Conservation (phyloP, 164 flowering plant genomes). For the Piper longum region DNA sequence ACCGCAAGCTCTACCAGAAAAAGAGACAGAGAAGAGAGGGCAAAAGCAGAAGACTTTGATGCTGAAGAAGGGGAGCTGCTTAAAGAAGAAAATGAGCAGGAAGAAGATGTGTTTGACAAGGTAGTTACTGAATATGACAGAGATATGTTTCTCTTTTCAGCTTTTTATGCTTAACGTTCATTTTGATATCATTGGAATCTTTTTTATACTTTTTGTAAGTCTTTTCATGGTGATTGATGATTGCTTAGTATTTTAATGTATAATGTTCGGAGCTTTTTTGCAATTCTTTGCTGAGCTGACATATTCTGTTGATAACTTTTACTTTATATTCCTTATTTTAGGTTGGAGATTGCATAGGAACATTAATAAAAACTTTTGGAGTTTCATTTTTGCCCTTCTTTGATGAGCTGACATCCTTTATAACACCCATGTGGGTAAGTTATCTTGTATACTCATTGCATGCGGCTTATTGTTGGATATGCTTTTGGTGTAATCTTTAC, state of each 20-base stretch:
- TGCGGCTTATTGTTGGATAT: neutral
- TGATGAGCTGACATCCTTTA: constrained; percentile 70
- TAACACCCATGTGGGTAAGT: constrained; percentile 98
- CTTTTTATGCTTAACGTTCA: no score
- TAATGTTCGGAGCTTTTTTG: no score
- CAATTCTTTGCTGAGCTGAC: no score
- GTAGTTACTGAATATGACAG: constrained; percentile 6
- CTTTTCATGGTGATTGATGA: neutral
- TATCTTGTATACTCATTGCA: neutral
- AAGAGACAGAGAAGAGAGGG: constrained; percentile 73
- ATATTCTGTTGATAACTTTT: neutral
- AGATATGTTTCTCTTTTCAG: constrained; percentile 13
- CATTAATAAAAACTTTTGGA: constrained; percentile 86
- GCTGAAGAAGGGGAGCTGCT: constrained; percentile 87
- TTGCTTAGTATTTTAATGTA: no score
- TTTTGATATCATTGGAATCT: no score
- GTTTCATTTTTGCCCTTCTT: constrained; percentile 90
- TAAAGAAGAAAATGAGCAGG: constrained; percentile 93
- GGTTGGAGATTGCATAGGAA: constrained; percentile 96
- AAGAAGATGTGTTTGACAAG: constrained; percentile 94
- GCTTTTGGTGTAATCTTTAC: neutral
- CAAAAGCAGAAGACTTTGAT: constrained; percentile 93
- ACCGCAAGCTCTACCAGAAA: constrained; percentile 82
- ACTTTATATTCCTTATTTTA: constrained; percentile 9
- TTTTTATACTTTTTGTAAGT: no score